Evolutionary conservation across 1,284 basidiomycete genomes (phyloP), one percentile per base, ranked within the genome.

Genomic region (Ustilago cynodontis): DNA sequence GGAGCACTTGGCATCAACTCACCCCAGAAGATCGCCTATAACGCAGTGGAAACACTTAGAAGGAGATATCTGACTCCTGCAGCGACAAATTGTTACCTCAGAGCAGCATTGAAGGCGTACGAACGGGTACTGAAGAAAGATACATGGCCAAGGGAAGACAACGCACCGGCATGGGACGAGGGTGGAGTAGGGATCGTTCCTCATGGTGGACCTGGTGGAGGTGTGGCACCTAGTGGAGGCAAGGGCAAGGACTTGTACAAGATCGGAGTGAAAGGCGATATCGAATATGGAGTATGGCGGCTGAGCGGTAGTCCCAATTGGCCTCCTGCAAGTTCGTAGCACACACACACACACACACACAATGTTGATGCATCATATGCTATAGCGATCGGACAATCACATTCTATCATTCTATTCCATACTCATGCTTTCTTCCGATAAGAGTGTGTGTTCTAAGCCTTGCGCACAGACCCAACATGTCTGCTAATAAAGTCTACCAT

Each of bases 281-380:
- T 82, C 51, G 80, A 82, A 68, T 71, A 74, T 29, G 76, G 78
- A 2, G 58, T 78, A 1, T 82, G 80, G 80, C 45, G 67, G 22
- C 22, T 79, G 45, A 66, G 53, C 11, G 74, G 74, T 35, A 59
- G 59, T 28, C 66, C 66, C 0, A 57, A 77, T 51, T 77, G 74
- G 74, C 74, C 74, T 13, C 74, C 74, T 16, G 18, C n/a, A 54
- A 54, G 24, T 18, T 35, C 20, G 10, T 37, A 37, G 35, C 31
- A 33, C 31, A 11, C 5, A 6, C 31, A 6, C n/a, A n/a, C n/a
- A n/a, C n/a, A n/a, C n/a, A 11, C 9, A 43, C 3, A 43, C 41
- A 20, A 43, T 20, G 20, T n/a, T 16, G 18, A 39, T 39, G 35
- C 26, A 60, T 39, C n/a, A 14, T 24, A 11, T 33, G 31, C 31